phyloP scores from a whole-genome alignment of 805 yeast genomes.

The Yarrowia sp. region DNA sequence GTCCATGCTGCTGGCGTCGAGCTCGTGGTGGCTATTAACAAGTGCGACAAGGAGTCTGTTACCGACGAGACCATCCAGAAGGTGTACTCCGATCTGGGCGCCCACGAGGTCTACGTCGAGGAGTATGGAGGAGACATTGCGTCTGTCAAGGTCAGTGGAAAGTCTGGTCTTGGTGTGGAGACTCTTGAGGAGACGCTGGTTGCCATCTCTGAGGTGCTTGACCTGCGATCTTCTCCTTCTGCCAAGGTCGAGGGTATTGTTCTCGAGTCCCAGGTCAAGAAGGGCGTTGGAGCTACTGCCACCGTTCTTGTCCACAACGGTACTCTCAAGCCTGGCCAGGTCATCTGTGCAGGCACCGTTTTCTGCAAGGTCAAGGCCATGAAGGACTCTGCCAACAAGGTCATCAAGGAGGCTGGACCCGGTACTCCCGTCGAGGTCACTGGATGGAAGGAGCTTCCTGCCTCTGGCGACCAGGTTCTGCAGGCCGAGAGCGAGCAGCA shows the following conservation, averaged over 20 bases:
- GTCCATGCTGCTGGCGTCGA: slow-evolving; percentile 80
- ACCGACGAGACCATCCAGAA: slow-evolving; percentile 55
- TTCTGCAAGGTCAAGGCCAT: slow-evolving; percentile 81
- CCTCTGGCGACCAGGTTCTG: slow-evolving; percentile 80
- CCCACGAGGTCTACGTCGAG: slow-evolving; percentile 78
- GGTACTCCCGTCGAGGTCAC: slow-evolving; percentile 85
- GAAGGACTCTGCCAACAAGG: slow-evolving; percentile 68
- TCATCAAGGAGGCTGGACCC: slow-evolving; percentile 68
- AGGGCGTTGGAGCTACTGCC: slow-evolving; percentile 81
- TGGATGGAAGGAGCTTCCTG: slow-evolving; percentile 94
- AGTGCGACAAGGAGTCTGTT: slow-evolving; percentile 78
- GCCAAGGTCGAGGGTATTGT: slow-evolving; percentile 76
- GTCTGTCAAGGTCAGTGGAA: slow-evolving; percentile 81
- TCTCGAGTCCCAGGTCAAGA: slow-evolving; percentile 77
- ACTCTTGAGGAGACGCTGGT: slow-evolving; percentile 85
- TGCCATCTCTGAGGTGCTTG: slow-evolving; percentile 79
- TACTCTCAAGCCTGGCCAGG: slow-evolving; percentile 61
- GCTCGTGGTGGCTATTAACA: slow-evolving; percentile 86
- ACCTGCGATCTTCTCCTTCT: slow-evolving; percentile 57
- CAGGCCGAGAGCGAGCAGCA: slow-evolving; percentile 70
- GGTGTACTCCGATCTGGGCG: slow-evolving; percentile 73
- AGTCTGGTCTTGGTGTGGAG: slow-evolving; percentile 87
- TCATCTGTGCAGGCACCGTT: slow-evolving; percentile 83
- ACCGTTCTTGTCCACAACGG: slow-evolving; percentile 84
- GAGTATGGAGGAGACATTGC: slow-evolving; percentile 95